Base-by-base conservation (phyloP, 768 basidiomycete genomes). In the Calocera viscosa region DNA sequence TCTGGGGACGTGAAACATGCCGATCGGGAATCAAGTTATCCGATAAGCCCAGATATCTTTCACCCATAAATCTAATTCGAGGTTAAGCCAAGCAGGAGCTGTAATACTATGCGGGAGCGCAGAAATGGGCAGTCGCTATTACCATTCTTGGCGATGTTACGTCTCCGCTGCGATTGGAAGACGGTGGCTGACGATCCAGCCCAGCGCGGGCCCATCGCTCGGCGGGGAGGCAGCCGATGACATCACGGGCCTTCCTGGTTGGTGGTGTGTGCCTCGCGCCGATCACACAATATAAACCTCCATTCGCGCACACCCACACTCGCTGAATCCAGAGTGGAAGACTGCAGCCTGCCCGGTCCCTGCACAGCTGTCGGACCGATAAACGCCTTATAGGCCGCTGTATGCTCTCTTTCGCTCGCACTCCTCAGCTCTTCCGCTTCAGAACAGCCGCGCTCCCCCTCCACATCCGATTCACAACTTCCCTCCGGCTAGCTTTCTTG, bases 271-370 rank as follows among this genome's bases (percentile, higher is more conserved):
- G 24, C 30, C 53, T 2, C 14, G 16, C 30, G 30, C 53, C 53
- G 53, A 60, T 26, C 53, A 60, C 53, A 60, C 53, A 60, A 60
- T 60, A 60, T 60, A 60, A 28, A 60, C 53, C 53, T 60, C 53
- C 53, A 60, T 60, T 32, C 43, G 43, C 43, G 43, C 43, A 47
- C 43, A 14, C 35, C 35, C 35, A 14, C 35, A n/a, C n/a, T n/a
- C n/a, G n/a, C n/a, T n/a, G n/a, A n/a, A n/a, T n/a, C n/a, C n/a
- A n/a, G n/a, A n/a, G n/a, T n/a, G n/a, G n/a, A n/a, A n/a, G n/a
- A n/a, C 39, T 40, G 11, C 39, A 10, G 11, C 10, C 19, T 49
- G 12, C 49, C 24, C 10, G 22, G 8, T 49, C 49, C 12, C 12
- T 49, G 49, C 49, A 49, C 49, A 49, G 49, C 49, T 49, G 49